Evolutionary conservation across 768 basidiomycete genomes (phyloP).

Genomic region (Lactarius pseudohatsudake): DNA sequence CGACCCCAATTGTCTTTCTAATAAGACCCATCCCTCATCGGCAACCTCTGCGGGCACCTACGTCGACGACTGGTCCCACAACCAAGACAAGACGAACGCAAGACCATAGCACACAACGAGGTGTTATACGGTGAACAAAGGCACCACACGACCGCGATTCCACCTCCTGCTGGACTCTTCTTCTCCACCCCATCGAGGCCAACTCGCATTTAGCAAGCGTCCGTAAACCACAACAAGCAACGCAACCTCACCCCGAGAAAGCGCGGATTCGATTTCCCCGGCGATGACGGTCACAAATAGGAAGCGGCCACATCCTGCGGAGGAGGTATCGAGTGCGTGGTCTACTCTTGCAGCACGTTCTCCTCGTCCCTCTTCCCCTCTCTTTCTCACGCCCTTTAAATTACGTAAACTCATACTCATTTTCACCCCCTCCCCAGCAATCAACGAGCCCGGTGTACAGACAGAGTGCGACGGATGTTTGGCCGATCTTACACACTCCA

Average conservation of each 20-base stretch:
- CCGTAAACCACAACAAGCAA: conserved; percentile 1
- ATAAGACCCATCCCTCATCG: neutral
- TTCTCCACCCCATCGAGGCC: neutral
- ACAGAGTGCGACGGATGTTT: conserved; percentile 83
- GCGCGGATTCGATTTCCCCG: conserved; percentile 13
- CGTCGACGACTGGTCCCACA: conserved; percentile 5
- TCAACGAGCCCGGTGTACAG: conserved; percentile 80
- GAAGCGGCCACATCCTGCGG: conserved; percentile 61
- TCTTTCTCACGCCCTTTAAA: conserved; percentile 34
- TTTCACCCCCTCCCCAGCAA: conserved; percentile 42
- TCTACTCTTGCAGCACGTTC: conserved; percentile 22
- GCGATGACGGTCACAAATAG: conserved; percentile 66
- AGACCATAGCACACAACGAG: neutral
- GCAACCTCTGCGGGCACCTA: neutral
- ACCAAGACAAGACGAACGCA: conserved; percentile 15
- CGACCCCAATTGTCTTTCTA: neutral
- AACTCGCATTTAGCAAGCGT: neutral
- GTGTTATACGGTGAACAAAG: neutral
- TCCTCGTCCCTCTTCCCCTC: conserved; percentile 22
- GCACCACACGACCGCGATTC: neutral
- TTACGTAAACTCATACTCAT: conserved; percentile 33
- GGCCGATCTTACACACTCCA: conserved; percentile 92
- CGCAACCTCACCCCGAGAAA: neutral
- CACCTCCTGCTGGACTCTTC: neutral
- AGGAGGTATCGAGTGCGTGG: conserved; percentile 61